Conservation (phyloP, 1,284 basidiomycete species). For the Apiotrichum akiyoshidainum region DNA sequence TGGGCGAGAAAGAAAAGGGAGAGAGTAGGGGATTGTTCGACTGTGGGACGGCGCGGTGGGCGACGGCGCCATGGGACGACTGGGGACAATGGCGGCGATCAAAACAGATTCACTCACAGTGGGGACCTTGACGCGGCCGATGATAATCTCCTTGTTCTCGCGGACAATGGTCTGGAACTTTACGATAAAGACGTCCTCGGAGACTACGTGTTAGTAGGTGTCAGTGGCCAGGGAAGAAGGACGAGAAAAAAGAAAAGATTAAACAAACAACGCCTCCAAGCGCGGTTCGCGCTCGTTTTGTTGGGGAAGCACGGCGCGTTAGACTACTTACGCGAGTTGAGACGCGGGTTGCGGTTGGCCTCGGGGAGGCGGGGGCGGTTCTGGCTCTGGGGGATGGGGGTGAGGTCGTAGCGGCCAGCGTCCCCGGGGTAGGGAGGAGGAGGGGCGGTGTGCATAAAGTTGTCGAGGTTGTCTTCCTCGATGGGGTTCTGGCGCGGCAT, state of each 20-base stretch:
- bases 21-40: background rate
- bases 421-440: slow-evolving; percentile 42
- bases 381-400: slow-evolving; percentile 34
- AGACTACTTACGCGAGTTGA: slow-evolving; percentile 29
- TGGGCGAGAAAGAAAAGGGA: background rate
- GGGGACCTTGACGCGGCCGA: slow-evolving; percentile 89
- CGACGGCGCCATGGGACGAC: no score
- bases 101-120: slow-evolving; percentile 59
- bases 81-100: no score
- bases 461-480: slow-evolving; percentile 27
- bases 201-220: slow-evolving; percentile 23
- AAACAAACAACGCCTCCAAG: no score
- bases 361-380: slow-evolving; percentile 46
- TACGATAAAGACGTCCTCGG: slow-evolving; percentile 53
- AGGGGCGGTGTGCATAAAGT: slow-evolving; percentile 27
- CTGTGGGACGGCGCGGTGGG: background rate
- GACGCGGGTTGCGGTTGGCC: slow-evolving; percentile 37
- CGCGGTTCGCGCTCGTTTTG: background rate
- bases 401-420: slow-evolving; percentile 29
- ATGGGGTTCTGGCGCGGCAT: slow-evolving; percentile 12
- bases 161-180: slow-evolving; percentile 81
- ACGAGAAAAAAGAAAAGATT: background rate
- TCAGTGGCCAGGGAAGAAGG: background rate
- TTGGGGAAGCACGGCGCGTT: no score
- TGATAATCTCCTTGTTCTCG: slow-evolving; percentile 77